Base-by-base conservation (phyloP, 2,329 filamentous ascomycete species). In the Fusarium sp. region DNA sequence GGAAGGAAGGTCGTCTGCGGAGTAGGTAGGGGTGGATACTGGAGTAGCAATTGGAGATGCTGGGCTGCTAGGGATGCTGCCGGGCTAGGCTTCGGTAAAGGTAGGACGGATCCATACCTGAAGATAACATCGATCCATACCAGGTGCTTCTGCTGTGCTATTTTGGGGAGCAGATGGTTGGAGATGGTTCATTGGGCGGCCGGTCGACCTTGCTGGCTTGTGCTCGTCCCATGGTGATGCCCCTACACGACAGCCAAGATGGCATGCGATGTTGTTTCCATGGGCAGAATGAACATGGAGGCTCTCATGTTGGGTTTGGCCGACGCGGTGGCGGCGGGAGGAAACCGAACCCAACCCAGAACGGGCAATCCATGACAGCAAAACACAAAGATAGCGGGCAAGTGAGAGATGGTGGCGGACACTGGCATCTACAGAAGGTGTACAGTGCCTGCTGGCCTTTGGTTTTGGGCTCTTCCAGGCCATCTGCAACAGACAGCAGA, bases 101-200 rank as follows among this genome's bases (percentile, higher is more conserved):
- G 48, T 48, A 62, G 49, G 56, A 66, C 52, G 45, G 65, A 37
- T 62, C 60, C 65, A 68, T 68, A 53, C 55, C 65, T 68, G 46
- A 68, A 61, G 65, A 68, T 54, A 69, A 47, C 65, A 69, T 68
- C 66, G 65, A 68, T 68, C 65, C 66, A 68, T 53, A 35, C 54
- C 65, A 52, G 55, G 55, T 59, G 65, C 52, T 66, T 62, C 40
- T 55, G 24, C 13, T 66, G 65, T 69, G 65, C 66, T 68, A 68
- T 68, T 68, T 68, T 68, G 65, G 65, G 66, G 65, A 49, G 19
- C 66, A 55, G 44, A 53, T 24, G 33, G 45, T 58, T 57, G 49
- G 33, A 30, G 51, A 67, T 57, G 61, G 43, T 53, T 65, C 39
- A 68, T 68, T 68, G 65, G 62, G 51, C 32, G 56, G 43, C 56